These are phyloP conservation scores for Populus euphratica DNA, from an alignment of 345 rosid genomes.

Conservation along the genomic window DNA sequence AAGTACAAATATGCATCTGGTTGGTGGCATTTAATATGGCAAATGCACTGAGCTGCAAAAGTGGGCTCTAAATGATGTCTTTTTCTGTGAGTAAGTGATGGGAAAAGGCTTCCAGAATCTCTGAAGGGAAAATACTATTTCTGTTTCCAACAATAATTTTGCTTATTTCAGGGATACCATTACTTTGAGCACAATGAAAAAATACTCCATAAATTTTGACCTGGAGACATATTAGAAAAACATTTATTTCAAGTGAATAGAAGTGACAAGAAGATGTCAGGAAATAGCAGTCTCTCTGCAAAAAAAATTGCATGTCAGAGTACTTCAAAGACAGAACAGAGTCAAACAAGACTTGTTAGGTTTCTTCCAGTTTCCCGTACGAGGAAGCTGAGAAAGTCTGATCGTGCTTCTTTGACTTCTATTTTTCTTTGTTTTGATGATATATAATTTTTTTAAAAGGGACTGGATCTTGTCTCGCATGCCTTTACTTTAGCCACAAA, in stretches of 20 bases:
- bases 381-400: conserved; percentile 9
- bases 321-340: background rate
- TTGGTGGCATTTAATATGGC: conserved; percentile 9
- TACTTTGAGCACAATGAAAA: background rate
- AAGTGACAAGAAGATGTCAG: background rate
- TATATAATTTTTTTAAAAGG: background rate
- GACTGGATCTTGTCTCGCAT: too few relatives aligned
- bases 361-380: background rate
- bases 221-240: background rate
- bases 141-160: background rate
- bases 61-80: background rate
- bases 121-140: too few relatives aligned
- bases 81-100: background rate
- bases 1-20: background rate
- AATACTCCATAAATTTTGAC: background rate
- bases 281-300: background rate
- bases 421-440: too few relatives aligned
- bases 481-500: too few relatives aligned
- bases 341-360: background rate
- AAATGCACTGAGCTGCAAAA: background rate
- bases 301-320: conserved; percentile 1
- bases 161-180: background rate
- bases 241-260: background rate
- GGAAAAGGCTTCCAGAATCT: background rate
- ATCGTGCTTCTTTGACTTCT: background rate